A percentile compares a stretch with the other conserved stretches of the same genome.
phyloP scores from a whole-genome alignment of 768 basidiomycete genomes.

The Dioszegia hungarica region DNA sequence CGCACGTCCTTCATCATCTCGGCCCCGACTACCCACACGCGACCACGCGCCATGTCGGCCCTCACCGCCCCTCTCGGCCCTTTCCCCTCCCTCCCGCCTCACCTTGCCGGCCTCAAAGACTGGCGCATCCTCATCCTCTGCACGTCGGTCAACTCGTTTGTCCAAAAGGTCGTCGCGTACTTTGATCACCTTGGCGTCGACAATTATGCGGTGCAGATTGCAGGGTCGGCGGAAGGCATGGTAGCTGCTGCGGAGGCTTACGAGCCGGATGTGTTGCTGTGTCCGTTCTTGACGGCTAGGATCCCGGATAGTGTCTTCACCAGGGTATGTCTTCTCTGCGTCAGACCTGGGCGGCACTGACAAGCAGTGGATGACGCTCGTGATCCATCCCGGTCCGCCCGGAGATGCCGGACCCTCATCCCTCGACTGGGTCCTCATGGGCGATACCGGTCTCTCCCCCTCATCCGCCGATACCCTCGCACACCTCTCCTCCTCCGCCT shows the following conservation, averaged over 20 bases:
- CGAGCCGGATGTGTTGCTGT: conserved; percentile 29
- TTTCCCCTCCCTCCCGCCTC: conserved; percentile 12
- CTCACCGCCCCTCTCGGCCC: conserved; percentile 20
- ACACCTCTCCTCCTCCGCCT: conserved; percentile 9
- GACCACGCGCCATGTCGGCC: too few species aligned
- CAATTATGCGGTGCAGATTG: conserved; percentile 33
- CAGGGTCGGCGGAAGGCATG: conserved; percentile 33
- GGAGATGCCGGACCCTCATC: conserved; percentile 44
- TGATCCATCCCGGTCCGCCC: conserved; percentile 43
- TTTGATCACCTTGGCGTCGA: conserved; percentile 26
- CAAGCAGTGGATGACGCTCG: conserved; percentile 36
- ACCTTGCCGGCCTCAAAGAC: conserved; percentile 8
- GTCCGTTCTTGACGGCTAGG: conserved; percentile 40
- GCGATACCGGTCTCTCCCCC: conserved; percentile 29
- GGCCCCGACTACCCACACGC: too few species aligned
- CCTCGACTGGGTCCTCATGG: conserved; percentile 41
- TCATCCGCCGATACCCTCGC: conserved; percentile 18
- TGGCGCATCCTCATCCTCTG: conserved; percentile 30
- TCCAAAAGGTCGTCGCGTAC: conserved; percentile 28
- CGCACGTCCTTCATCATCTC: too few species aligned
- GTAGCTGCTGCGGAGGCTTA: conserved; percentile 16
- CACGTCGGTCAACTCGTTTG: conserved; percentile 40
- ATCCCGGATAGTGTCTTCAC: conserved; percentile 31
- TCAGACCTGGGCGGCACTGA: conserved; percentile 2
- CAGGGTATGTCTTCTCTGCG: conserved; percentile 19